These are phyloP conservation scores for Peterozyma xylosa DNA, from an alignment of 805 yeast species.

Conservation along the genomic window DNA sequence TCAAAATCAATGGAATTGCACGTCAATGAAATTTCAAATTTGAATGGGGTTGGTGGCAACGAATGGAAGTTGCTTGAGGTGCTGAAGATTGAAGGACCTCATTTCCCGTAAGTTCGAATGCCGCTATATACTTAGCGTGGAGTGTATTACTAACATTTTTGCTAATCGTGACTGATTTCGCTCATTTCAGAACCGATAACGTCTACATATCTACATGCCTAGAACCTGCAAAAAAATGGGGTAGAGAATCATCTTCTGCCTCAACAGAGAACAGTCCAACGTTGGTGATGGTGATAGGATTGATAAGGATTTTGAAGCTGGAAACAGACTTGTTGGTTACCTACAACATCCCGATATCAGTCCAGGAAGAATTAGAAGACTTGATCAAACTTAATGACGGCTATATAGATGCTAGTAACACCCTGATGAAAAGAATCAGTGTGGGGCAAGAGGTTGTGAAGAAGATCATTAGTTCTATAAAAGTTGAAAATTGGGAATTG, in stretches of 20 bases:
- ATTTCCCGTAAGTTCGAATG: constrained; percentile 8
- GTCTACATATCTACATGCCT: constrained; percentile 27
- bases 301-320: constrained; percentile 43
- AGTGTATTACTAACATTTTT: not conserved
- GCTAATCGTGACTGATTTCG: not conserved
- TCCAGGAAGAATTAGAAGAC: constrained; percentile 19
- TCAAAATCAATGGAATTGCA: constrained; percentile 41
- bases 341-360: constrained; percentile 47
- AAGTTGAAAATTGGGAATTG: constrained; percentile 38
- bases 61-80: constrained; percentile 25
- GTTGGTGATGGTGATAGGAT: constrained; percentile 46
- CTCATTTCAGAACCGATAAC: constrained; percentile 9
- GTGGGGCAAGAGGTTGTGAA: constrained; percentile 18
- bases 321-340: constrained; percentile 58
- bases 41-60: constrained; percentile 27
- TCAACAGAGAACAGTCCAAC: constrained; percentile 19
- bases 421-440: constrained; percentile 21
- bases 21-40: constrained; percentile 42
- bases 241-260: constrained; percentile 23
- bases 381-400: constrained; percentile 11
- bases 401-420: constrained; percentile 8
- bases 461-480: constrained; percentile 19
- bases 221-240: constrained; percentile 48
- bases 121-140: not conserved
- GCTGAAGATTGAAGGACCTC: constrained; percentile 2